Evolutionary conservation across 2,329 filamentous ascomycete genomes (phyloP).

Genomic region (Clonostachys solani): DNA sequence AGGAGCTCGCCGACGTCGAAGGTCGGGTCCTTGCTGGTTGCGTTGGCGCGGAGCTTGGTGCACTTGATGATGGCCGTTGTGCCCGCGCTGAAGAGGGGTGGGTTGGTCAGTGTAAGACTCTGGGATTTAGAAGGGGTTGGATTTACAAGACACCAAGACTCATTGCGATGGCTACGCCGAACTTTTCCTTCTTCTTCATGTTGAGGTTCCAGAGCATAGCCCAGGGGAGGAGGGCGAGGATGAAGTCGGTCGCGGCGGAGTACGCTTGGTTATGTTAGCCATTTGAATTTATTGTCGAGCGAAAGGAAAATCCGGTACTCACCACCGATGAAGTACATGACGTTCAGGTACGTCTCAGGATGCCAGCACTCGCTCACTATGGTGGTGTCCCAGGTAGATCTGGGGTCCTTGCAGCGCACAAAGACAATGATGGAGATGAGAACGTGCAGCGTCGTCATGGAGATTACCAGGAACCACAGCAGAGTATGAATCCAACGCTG

Average conservation of each 20-base stretch:
- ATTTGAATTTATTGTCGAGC: not conserved
- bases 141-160: constrained; percentile 35
- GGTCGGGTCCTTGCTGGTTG: not conserved
- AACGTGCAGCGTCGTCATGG: too few relatives aligned
- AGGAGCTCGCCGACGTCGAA: constrained; percentile 7
- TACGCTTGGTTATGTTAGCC: constrained; percentile 8
- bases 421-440: too few relatives aligned
- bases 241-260: constrained; percentile 30
- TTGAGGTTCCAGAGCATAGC: constrained; percentile 30
- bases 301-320: not conserved
- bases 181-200: constrained; percentile 32
- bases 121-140: not conserved
- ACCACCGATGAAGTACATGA: too few relatives aligned
- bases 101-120: not conserved
- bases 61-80: constrained; percentile 23
- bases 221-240: constrained; percentile 33
- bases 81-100: constrained; percentile 15
- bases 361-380: too few relatives aligned
- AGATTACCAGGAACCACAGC: too few relatives aligned
- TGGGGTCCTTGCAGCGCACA: too few relatives aligned
- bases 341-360: too few relatives aligned
- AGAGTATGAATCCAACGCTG: too few relatives aligned
- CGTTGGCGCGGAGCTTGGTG: not conserved
- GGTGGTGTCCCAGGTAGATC: too few relatives aligned
- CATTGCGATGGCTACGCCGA: constrained; percentile 34